Evolutionary conservation across 2,329 filamentous ascomycete genomes (phyloP).

Genomic region (Talaromyces islandicus): DNA sequence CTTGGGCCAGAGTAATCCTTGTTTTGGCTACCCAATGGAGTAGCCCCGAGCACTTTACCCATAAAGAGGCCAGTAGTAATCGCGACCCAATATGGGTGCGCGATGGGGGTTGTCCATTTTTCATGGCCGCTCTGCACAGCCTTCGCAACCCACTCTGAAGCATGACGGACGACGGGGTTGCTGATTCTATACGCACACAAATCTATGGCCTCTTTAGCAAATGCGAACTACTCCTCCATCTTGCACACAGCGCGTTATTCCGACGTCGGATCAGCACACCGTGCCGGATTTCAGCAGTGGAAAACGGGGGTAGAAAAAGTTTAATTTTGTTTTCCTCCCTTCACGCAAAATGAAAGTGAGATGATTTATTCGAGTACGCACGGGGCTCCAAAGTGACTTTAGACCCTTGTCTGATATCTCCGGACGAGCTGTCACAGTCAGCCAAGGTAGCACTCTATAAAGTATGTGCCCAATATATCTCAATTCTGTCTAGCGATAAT

Average conservation of each 20-base stretch:
- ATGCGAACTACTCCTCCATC: neutral
- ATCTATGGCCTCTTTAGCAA: neutral
- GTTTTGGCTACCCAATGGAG: neutral
- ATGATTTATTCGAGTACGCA: neutral
- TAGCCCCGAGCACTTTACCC: neutral
- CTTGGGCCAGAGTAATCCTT: neutral
- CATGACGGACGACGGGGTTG: too few species aligned
- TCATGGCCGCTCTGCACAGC: neutral
- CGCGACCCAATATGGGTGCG: too few species aligned
- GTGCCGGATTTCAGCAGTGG: neutral
- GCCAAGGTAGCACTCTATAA: neutral
- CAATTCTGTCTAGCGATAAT: neutral
- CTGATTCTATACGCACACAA: too few species aligned
- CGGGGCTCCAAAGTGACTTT: neutral
- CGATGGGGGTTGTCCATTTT: neutral
- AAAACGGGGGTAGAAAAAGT: too few species aligned
- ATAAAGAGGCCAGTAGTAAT: neutral
- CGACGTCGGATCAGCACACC: neutral
- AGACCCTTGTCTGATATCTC: neutral
- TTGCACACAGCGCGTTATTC: neutral
- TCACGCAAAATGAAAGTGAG: neutral
- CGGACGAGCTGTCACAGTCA: neutral
- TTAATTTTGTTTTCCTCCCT: neutral
- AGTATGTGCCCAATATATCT: neutral
- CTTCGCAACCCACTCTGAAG: neutral